These are phyloP conservation scores for Candolleomyces efflorescens DNA, from an alignment of 768 basidiomycete genomes.

Conservation along the genomic window DNA sequence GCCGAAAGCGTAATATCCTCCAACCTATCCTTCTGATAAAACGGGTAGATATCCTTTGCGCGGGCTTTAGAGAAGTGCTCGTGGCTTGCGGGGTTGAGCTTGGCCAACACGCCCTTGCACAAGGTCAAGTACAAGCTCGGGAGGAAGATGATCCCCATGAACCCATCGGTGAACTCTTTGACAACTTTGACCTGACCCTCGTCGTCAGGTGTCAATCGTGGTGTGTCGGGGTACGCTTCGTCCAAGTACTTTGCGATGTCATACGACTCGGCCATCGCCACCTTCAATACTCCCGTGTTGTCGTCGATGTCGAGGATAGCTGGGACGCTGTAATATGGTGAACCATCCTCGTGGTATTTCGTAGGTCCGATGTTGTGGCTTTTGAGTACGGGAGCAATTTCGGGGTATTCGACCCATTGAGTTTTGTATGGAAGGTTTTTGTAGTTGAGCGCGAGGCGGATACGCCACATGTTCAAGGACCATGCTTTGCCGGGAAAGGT, in stretches of 20 bases:
- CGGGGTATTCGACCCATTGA: constrained; percentile 66
- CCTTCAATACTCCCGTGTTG: constrained; percentile 26
- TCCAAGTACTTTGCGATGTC: constrained; percentile 43
- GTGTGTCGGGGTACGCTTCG: constrained; percentile 33
- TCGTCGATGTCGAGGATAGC: constrained; percentile 57
- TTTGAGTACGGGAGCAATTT: constrained; percentile 53
- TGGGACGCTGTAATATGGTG: constrained; percentile 64
- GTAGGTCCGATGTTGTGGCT: constrained; percentile 57
- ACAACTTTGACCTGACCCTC: constrained; percentile 23
- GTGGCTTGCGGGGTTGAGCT: constrained; percentile 5
- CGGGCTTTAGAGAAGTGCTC: constrained; percentile 8
- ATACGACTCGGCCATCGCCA: constrained; percentile 35
- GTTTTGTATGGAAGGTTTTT: constrained; percentile 70
- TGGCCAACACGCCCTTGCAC: not conserved
- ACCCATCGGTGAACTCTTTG: constrained; percentile 19
- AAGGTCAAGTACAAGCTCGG: constrained; percentile 1
- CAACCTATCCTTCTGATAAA: not conserved
- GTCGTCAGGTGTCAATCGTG: constrained; percentile 27
- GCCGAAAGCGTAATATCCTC: not conserved
- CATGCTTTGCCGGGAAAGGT: constrained; percentile 2
- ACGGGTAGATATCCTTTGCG: not conserved
- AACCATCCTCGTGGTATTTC: constrained; percentile 47
- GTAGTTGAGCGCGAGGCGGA: constrained; percentile 59
- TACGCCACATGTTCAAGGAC: constrained; percentile 9
- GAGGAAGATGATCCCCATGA: constrained; percentile 9